Evolutionary conservation across 441 rosid genomes (phyloP).

Genomic region (Euphorbia schlechtendalii): DNA sequence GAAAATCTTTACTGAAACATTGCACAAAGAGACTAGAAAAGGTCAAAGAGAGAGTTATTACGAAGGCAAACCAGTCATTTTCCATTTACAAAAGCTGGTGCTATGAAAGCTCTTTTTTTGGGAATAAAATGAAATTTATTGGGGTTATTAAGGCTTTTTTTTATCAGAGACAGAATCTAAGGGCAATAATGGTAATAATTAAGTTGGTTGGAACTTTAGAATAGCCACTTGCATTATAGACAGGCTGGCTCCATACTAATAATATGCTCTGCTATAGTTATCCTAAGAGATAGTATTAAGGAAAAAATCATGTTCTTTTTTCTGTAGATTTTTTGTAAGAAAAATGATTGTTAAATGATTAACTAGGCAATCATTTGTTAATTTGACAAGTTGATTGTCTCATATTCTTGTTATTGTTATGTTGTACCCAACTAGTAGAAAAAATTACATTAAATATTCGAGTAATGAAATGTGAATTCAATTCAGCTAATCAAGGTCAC

Average conservation of each 20-base stretch:
- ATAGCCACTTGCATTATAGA: neutral
- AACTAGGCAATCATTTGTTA: too few species aligned
- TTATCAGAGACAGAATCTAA: neutral
- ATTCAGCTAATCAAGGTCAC: too few species aligned
- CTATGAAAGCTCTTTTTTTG: neutral
- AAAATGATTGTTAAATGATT: neutral
- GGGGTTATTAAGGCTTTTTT: too few species aligned
- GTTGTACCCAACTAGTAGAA: too few species aligned
- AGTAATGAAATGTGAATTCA: too few species aligned
- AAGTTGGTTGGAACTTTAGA: constrained; percentile 19
- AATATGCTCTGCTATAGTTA: neutral
- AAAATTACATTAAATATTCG: too few species aligned
- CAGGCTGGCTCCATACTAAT: constrained; percentile 25
- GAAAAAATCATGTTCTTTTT: neutral
- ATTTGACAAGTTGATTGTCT: too few species aligned
- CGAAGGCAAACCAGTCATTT: neutral
- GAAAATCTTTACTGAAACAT: neutral
- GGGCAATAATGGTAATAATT: constrained; percentile 11
- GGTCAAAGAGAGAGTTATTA: neutral
- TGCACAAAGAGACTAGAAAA: neutral
- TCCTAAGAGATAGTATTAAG: too few species aligned
- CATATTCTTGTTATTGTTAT: too few species aligned
- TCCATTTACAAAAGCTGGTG: neutral
- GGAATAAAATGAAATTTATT: neutral
- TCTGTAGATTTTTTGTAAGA: neutral